Evolutionary conservation across 78 protist genomes (phyloP), one percentile per base, ranked within the genome.

Genomic region (Parvularia atlantis): DNA sequence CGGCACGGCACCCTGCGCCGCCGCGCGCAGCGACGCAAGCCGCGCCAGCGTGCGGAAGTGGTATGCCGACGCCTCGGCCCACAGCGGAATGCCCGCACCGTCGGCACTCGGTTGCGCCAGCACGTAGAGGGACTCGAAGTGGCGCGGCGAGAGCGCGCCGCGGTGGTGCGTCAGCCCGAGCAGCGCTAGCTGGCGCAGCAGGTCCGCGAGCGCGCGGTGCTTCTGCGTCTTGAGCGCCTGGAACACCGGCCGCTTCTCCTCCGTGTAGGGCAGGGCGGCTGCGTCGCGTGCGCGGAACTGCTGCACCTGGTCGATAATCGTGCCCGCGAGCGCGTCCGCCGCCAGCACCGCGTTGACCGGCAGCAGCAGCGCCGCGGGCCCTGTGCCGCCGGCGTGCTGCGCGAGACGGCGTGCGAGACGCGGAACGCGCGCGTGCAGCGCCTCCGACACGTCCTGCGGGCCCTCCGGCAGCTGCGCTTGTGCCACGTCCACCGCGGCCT

Each of bases 181-280:
- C 52, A 20, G 35, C 7, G 24, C 7, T 28, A 80, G 73, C 39
- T 0, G 22, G 10, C 52, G 17, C 61, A 80, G 73, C 46, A 72
- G 63, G 37, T 65, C 76, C 19, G 76, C 68, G 24, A 80, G 71
- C 20, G 73, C 84, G 46, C 56, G 65, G 64, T 65, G 67, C 61
- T 79, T 79, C 26, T 46, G 2, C 71, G 26, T 3, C 69, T 44
- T 30, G 22, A 36, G 44, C 30, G 48, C 63, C 44, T 50, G 6
- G 50, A 43, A 67, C 54, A 39, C 24, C 44, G 30, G 41, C 33
- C 36, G 31, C 63, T 13, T 19, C 28, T 28, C 46, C 68, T 63
- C 68, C 31, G n/a, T n/a, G n/a, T n/a, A 20, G 26, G 19, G 19
- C 39, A 60, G 19, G 26, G 19, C 65, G 26, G 19, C 35, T 24